Evolutionary conservation across 352 stramenopile species (phyloP).

Genomic region (Pythium diclinum): DNA sequence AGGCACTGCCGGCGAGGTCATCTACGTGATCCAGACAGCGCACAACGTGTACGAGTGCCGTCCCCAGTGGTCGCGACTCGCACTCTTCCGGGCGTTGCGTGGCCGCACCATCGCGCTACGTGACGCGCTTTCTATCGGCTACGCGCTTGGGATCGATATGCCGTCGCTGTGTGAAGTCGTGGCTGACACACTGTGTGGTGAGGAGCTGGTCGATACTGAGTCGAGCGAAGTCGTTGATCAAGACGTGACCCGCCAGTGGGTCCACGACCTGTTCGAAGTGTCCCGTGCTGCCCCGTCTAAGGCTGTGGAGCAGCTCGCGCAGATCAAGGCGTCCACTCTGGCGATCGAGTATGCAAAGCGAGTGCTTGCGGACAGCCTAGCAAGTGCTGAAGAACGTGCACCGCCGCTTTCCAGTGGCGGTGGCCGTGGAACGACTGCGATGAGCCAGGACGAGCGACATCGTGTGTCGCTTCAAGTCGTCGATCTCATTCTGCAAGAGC

Average conservation of each 20-base stretch:
- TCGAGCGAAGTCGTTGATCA: background rate
- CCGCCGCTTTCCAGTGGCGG: background rate
- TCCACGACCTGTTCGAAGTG: slow-evolving; percentile 71
- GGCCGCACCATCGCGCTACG: slow-evolving; percentile 47
- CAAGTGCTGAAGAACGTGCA: background rate
- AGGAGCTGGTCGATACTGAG: slow-evolving; percentile 28
- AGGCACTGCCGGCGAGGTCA: slow-evolving; percentile 17
- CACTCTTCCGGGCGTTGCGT: slow-evolving; percentile 74
- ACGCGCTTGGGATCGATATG: slow-evolving; percentile 86
- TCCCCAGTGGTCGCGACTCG: slow-evolving; percentile 78
- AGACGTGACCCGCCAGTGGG: slow-evolving; percentile 37
- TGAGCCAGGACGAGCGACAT: slow-evolving; percentile 38
- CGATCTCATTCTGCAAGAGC: slow-evolving; percentile 58
- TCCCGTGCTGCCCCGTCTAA: slow-evolving; percentile 67
- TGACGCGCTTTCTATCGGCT: slow-evolving; percentile 80
- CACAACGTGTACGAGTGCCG: slow-evolving; percentile 86
- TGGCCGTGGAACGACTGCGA: background rate
- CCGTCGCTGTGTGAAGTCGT: slow-evolving; percentile 81
- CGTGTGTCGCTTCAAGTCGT: slow-evolving; percentile 53
- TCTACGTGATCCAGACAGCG: slow-evolving; percentile 81
- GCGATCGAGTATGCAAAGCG: slow-evolving; percentile 26
- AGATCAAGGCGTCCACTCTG: slow-evolving; percentile 41
- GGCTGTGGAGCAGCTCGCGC: slow-evolving; percentile 63
- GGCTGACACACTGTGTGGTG: slow-evolving; percentile 69
- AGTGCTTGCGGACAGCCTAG: background rate